Conservation (phyloP, 495 filamentous ascomycete species). For the Neurospora hispaniola region DNA sequence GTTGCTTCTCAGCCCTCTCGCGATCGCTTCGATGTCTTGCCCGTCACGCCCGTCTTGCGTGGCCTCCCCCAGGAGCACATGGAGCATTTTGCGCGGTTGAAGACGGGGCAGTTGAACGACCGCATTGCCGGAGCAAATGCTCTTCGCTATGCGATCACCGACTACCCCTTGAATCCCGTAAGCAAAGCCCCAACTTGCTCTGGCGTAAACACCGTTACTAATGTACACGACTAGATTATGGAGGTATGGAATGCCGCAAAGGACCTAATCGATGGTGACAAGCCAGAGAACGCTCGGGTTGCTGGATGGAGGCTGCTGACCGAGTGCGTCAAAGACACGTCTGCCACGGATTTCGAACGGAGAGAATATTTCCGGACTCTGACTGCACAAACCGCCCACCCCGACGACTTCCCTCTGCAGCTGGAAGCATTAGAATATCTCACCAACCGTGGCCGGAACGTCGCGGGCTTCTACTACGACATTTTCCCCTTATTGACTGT, state of each 20-base stretch:
- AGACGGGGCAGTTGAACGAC: constrained; percentile 36
- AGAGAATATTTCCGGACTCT: constrained; percentile 53
- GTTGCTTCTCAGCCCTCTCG: constrained; percentile 12
- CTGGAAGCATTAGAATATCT: constrained; percentile 51
- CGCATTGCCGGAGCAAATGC: constrained; percentile 46
- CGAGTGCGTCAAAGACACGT: constrained; percentile 50
- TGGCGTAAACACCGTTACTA: background rate
- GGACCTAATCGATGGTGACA: constrained; percentile 49
- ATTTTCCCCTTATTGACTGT: constrained; percentile 46
- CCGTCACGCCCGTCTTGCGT: constrained; percentile 14
- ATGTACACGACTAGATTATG: constrained; percentile 20
- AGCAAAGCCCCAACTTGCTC: background rate
- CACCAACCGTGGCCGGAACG: constrained; percentile 50
- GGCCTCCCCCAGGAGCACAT: constrained; percentile 31
- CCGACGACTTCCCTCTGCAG: constrained; percentile 53
- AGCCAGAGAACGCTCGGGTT: constrained; percentile 40
- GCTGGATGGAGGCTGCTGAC: constrained; percentile 53
- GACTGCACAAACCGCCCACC: constrained; percentile 30
- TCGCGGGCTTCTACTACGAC: constrained; percentile 54
- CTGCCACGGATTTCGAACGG: constrained; percentile 53
- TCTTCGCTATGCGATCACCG: constrained; percentile 41
- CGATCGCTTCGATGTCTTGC: constrained; percentile 22
- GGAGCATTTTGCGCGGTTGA: constrained; percentile 33
- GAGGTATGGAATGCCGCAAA: constrained; percentile 55
- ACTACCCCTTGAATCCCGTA: constrained; percentile 48